Base-by-base conservation (phyloP, 2,329 filamentous ascomycete species). In the Nigrograna mackinnonii region DNA sequence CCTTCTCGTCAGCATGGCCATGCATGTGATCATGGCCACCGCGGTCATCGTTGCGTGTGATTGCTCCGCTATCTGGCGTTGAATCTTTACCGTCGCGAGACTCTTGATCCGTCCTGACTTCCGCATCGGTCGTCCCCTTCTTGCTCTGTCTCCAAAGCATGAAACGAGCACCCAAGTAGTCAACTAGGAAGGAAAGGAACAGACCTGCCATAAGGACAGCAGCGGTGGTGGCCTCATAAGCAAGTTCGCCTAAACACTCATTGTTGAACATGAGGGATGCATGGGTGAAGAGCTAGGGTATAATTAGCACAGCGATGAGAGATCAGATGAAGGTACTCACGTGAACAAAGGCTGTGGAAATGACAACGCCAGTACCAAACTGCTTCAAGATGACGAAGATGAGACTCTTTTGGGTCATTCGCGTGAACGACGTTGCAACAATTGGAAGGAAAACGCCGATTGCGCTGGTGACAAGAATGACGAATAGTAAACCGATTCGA, bases 151-250 rank as follows among this genome's bases (percentile, higher is more conserved):
- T 58, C 62, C 64, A 66, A 19, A 61, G 55, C 1, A 86, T 73
- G 35, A 86, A 64, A 1, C 85, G 79, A 28, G 83, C 78, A 31
- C 84, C 83, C 11, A 80, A 49, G 54, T 83, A 89, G 58, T 91
- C 87, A 24, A 89, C 75, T 2, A 87, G 55, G 64, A 90, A 91
- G 0, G 87, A 85, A 3, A 90, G 51, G 63, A 90, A 86, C 1
- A 89, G 69, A 0, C 87, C 87, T 0, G 83, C 87, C 82, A 91
- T 86, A 35, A 87, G 77, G 30, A 91, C 81, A 2, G 86, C 82
- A 0, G 85, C 79, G 0, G 86, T 81, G 0, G 84, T 87, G 3
- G 74, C 79, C 64, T 91, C 87, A 54, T 87, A 91, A 4, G 71
- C 60, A 3, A 91, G 68, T 6, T 77, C 75, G 4, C 84, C 83